Evolutionary conservation across 768 basidiomycete genomes (phyloP).

Genomic region (Piloderma croceum): DNA sequence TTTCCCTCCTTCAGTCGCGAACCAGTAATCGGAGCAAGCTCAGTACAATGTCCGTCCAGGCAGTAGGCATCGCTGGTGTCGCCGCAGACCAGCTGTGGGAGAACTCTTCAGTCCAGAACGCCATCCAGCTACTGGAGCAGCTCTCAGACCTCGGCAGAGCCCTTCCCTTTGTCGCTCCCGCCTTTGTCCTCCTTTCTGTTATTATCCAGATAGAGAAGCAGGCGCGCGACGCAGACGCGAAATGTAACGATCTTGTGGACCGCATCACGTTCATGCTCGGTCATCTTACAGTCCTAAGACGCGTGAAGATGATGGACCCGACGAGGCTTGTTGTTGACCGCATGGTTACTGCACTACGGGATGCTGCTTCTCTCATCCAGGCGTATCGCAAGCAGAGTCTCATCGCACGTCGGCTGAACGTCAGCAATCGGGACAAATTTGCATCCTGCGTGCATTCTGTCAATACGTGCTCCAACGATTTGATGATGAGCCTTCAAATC

Average conservation of each 20-base stretch:
- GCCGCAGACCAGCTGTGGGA: too few relatives aligned
- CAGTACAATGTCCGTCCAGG: too few relatives aligned
- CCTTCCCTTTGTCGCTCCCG: constrained; percentile 34
- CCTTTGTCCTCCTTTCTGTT: constrained; percentile 34
- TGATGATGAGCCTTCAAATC: constrained; percentile 38
- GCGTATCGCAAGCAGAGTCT: constrained; percentile 34
- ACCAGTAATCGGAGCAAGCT: too few relatives aligned
- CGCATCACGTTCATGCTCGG: constrained; percentile 40
- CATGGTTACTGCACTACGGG: constrained; percentile 33
- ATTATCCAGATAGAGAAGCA: constrained; percentile 35
- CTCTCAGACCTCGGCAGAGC: constrained; percentile 33
- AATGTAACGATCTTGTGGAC: constrained; percentile 36
- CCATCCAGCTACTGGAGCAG: constrained; percentile 26
- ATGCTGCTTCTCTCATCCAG: constrained; percentile 33
- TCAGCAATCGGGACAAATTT: constrained; percentile 35
- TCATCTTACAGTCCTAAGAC: constrained; percentile 30
- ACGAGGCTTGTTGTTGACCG: constrained; percentile 34
- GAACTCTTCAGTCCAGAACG: constrained; percentile 24
- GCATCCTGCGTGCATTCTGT: constrained; percentile 25
- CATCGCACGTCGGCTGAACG: constrained; percentile 32
- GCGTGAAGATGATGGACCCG: constrained; percentile 27
- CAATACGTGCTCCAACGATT: constrained; percentile 31
- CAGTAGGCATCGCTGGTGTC: too few relatives aligned
- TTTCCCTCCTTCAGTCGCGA: too few relatives aligned
- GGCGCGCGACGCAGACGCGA: constrained; percentile 34